These are phyloP conservation scores for Leccinum barrowsii DNA, from an alignment of 768 basidiomycete species.

Conservation along the genomic window DNA sequence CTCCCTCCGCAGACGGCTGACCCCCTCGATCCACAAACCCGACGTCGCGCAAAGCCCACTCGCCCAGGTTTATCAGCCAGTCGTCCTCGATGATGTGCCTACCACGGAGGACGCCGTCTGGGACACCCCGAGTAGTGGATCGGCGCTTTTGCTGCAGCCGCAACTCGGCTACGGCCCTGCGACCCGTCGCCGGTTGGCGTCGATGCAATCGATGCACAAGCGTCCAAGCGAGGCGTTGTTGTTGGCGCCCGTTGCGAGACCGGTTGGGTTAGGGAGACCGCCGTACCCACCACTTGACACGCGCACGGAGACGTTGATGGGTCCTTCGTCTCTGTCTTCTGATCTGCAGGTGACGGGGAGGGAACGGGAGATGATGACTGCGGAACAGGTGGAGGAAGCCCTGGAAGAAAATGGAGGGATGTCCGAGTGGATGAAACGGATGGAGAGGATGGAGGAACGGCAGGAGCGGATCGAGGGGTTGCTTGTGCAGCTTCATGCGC, in stretches of 20 bases:
- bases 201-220: constrained; percentile 26
- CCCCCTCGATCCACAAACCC: constrained; percentile 16
- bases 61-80: constrained; percentile 70
- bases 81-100: constrained; percentile 49
- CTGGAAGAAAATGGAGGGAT: constrained; percentile 26
- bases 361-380: constrained; percentile 18
- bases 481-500: constrained; percentile 32
- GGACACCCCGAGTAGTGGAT: constrained; percentile 11
- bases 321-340: constrained; percentile 26
- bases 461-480: constrained; percentile 50
- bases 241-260: background rate
- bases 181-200: constrained; percentile 38
- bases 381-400: constrained; percentile 26
- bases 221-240: constrained; percentile 14
- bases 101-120: constrained; percentile 32
- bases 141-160: constrained; percentile 5
- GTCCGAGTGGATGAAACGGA: constrained; percentile 30
- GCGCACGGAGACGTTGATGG: constrained; percentile 18
- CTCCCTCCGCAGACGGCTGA: constrained; percentile 17
- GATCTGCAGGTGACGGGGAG: constrained; percentile 12
- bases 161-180: constrained; percentile 37
- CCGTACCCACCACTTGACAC: constrained; percentile 22
- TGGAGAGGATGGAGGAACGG: constrained; percentile 40
- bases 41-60: constrained; percentile 49
- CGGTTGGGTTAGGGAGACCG: constrained; percentile 8